phyloP scores from a whole-genome alignment of 352 stramenopile genomes.

The Phytophthora palmivora region DNA sequence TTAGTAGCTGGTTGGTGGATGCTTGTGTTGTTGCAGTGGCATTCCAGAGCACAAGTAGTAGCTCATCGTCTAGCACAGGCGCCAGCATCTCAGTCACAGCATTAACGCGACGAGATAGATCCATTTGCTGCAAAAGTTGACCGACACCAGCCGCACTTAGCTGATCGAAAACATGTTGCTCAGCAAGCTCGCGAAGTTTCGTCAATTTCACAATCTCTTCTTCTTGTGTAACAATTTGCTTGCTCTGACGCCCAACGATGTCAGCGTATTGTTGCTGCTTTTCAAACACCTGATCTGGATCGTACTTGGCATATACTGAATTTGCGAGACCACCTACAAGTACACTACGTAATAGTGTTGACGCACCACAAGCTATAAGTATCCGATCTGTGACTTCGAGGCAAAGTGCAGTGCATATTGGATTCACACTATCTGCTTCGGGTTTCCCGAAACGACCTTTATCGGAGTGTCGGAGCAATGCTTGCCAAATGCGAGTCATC shows the following conservation, averaged over 20 bases:
- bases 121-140: constrained; percentile 47
- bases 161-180: constrained; percentile 40
- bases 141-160: constrained; percentile 30
- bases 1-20: constrained; percentile 19
- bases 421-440: constrained; percentile 44
- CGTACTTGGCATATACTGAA: constrained; percentile 64
- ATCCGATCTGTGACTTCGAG: constrained; percentile 58
- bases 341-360: constrained; percentile 48
- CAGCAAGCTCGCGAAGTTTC: constrained; percentile 28
- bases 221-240: constrained; percentile 31
- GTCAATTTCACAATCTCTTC: constrained; percentile 27
- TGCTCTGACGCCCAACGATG: constrained; percentile 29
- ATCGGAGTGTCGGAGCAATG: constrained; percentile 68
- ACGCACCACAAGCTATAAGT: constrained; percentile 41
- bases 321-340: constrained; percentile 67
- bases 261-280: constrained; percentile 57
- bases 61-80: constrained; percentile 61
- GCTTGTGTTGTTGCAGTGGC: constrained; percentile 48
- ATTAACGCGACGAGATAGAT: constrained; percentile 31
- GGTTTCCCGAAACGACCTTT: constrained; percentile 48
- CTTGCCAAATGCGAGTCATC: constrained; percentile 60
- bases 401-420: constrained; percentile 65
- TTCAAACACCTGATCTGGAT: constrained; percentile 41
- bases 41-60: constrained; percentile 75
- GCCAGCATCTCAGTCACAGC: constrained; percentile 52